Evolutionary conservation across 2,329 filamentous ascomycete species (phyloP), one percentile per base, ranked within the genome.

Genomic region (Cladophialophora psammophila): DNA sequence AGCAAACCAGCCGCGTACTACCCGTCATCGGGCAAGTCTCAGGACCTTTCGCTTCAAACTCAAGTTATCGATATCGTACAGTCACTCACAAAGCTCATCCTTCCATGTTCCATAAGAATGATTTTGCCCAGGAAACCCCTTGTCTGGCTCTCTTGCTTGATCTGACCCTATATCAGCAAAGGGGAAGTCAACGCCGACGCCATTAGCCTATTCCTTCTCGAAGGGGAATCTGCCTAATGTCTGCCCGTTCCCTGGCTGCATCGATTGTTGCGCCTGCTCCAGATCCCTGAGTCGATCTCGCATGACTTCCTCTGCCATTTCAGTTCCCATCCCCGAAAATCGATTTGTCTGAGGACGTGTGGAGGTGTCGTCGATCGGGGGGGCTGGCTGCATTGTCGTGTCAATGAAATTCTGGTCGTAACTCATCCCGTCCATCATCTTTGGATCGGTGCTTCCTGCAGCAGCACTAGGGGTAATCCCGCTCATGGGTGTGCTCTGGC

Each of bases 351-450:
- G 52, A 58, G 69, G 63, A 60, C 5, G 67, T 59, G 65, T 40
- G 42, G 69, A 64, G 60, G 5, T 66, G 13, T 78, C 76, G 10
- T 79, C 79, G 18, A 83, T 78, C 15, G 86, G 81, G 1, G 87
- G 80, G 1, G 87, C 87, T 0, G 86, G 85, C 26, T 85, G 80
- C 59, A 85, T 84, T 1, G 88, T 90, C 2, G 88, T 91, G 76
- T 91, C 89, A 31, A 91, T 83, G 69, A 89, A 83, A 67, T 88
- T 85, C 48, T 82, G 76, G 40, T 86, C 83, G 73, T 90, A 89
- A 2, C 88, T 86, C 48, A 91, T 84, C 1, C 89, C 89, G 74
- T 92, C 88, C 64, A 91, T 80, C 83, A 90, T 88, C 60, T 86
- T 84, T 18, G 88, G 88, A 73, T 91, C 88, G 2, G 70, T 70